Conservation (phyloP, 441 rosid species). For the Breynia disticha region DNA sequence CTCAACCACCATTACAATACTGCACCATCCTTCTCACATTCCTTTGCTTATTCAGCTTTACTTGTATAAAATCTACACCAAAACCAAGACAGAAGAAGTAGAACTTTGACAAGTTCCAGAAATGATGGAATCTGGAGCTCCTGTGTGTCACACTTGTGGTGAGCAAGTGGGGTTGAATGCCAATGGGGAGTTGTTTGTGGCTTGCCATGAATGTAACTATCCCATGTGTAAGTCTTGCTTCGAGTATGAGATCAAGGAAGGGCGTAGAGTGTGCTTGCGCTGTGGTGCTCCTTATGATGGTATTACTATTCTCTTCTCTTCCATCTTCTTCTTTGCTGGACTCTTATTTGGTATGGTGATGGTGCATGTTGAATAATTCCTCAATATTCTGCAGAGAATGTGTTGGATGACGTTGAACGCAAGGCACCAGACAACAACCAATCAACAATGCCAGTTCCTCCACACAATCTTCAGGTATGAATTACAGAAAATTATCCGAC, state of each 20-base stretch:
- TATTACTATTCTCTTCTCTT: constrained; percentile 6
- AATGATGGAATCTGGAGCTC: constrained; percentile 82
- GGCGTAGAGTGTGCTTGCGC: constrained; percentile 64
- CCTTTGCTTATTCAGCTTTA: constrained; percentile 15
- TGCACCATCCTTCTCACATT: constrained; percentile 19
- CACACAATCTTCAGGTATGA: constrained; percentile 42
- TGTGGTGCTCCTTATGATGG: constrained; percentile 76
- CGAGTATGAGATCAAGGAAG: constrained; percentile 73
- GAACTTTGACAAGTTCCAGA: not conserved
- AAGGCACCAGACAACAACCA: constrained; percentile 29
- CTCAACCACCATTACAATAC: constrained; percentile 31
- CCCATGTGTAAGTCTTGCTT: constrained; percentile 81
- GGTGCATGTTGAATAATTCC: not conserved
- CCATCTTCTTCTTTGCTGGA: not conserved
- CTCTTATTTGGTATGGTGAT: not conserved
- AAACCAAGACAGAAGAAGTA: constrained; percentile 1
- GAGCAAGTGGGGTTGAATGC: constrained; percentile 52
- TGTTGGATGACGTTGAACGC: constrained; percentile 41
- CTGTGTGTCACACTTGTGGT: constrained; percentile 77
- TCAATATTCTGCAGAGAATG: constrained; percentile 34
- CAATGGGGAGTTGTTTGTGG: constrained; percentile 61
- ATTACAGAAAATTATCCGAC: not conserved
- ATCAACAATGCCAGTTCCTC: constrained; percentile 42
- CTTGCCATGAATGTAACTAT: constrained; percentile 75
- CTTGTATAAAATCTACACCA: constrained; percentile 17